Base-by-base conservation (phyloP, 129 eudicot genomes). In the Saussurea involucrata region DNA sequence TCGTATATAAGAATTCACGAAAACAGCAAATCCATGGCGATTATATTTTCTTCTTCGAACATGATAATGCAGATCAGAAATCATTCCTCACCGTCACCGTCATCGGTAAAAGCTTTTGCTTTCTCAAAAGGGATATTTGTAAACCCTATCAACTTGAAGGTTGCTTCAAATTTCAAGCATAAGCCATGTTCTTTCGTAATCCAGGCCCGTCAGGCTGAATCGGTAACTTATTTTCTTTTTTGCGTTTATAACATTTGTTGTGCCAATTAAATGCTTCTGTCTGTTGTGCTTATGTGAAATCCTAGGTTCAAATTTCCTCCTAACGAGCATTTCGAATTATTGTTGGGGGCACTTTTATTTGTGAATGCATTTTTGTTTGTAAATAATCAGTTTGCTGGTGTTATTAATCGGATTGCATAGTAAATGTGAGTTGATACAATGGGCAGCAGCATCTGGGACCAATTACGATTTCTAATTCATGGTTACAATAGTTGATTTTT, bases 31-130 rank as follows among this genome's bases (percentile, higher is more conserved):
- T 68, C 49, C 31, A 81, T 81, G 84, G 84, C 84, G 11, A 29
- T 81, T 27, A 21, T 81, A 60, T 74, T 29, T 58, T 80, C 84
- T 5, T 80, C 75, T 18, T 74, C 76, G 3, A 74, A 74, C 40
- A 74, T 80, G 76, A 67, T 80, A 18, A 58, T 27, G 53, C 71
- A 55, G 6, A 29, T 80, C 17, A 74, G 80, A 57, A 74, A 74
- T 34, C 76, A 57, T 34, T 11, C n/a, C 53, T 67, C 83, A 6
- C 24, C 74, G 15, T 73, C 72, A 60, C 57, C 58, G 4, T 66
- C 77, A 32, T 36, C 65, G 27, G 74, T 58, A 20, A 73, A 73
- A 36, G 11, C 69, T 57, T 13, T 61, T 68, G 71, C 22, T 21
- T 68, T 66, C n/a, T 79, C 78, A 44, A 79, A 63, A 29, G 78